A percentile compares a stretch with the other conserved stretches of the same genome.
phyloP scores from a whole-genome alignment of 108 stramenopile species.

The Skeletonema menzelii region DNA sequence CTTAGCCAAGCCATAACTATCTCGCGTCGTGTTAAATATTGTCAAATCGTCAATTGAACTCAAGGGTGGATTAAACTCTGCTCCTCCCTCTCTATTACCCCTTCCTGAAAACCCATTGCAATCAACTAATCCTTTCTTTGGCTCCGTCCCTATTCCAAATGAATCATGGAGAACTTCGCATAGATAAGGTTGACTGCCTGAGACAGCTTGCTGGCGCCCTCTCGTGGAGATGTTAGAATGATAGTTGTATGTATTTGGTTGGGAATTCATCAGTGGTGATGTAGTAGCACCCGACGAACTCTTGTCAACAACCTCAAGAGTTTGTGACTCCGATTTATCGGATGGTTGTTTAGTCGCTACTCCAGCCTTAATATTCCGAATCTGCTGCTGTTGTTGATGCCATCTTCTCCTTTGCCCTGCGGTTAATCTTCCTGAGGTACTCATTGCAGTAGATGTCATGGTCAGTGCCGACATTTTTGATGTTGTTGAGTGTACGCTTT shows the following conservation, averaged over 20 bases:
- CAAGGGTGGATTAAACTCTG: conserved; percentile 37
- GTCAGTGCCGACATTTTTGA: conserved; percentile 33
- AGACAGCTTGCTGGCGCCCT: conserved; percentile 38
- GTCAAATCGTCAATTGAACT: conserved; percentile 21
- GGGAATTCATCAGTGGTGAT: background rate
- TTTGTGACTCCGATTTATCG: background rate
- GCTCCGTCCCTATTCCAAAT: conserved; percentile 37
- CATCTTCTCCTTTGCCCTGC: conserved; percentile 38
- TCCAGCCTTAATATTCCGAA: conserved; percentile 21
- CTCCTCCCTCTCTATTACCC: conserved; percentile 32
- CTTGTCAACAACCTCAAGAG: background rate
- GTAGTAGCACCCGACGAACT: background rate
- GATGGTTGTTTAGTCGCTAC: background rate
- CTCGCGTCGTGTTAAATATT: conserved; percentile 42
- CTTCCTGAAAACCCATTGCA: conserved; percentile 37
- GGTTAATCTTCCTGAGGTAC: conserved; percentile 29
- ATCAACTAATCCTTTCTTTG: conserved; percentile 29
- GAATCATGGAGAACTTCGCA: conserved; percentile 52
- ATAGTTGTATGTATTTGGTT: background rate
- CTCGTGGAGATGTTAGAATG: background rate
- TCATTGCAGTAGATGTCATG: conserved; percentile 20
- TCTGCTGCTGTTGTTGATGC: conserved; percentile 39
- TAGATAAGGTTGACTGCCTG: conserved; percentile 44
- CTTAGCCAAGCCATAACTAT: conserved; percentile 38
- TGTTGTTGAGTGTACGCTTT: conserved; percentile 30